Evolutionary conservation across 306 rosid genomes (phyloP), one percentile per base, ranked within the genome.

Genomic region (Rosa rugosa): DNA sequence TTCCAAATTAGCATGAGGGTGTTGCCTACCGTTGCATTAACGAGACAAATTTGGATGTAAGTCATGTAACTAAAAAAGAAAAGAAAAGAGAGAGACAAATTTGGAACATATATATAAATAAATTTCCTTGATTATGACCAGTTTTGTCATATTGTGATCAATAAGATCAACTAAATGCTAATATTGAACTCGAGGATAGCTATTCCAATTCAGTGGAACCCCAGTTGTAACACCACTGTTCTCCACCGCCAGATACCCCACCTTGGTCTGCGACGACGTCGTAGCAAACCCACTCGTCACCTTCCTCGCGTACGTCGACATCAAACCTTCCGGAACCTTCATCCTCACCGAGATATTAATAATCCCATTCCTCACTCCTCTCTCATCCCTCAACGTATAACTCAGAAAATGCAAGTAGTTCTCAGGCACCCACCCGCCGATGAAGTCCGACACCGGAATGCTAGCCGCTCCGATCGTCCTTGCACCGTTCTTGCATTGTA

Each of bases 331-430:
- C 5, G 20, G 18, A 14, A 54, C 73, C 78, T 80, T 87, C 2
- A 80, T 84, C 86, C 80, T 90, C 8, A 85, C 93, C 0, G 97
- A 91, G 34, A 93, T 60, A 71, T 93, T 93, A 16, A 93, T 63
- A 69, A 93, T 80, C 50, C 98, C 98, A 53, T 91, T 93, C 76
- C 88, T 89, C 27, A 70, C 83, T 4, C 89, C 87, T 20, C 77
- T 81, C 17, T 53, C 18, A 47, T 93, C 91, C 86, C 97, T 87
- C 76, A 93, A 75, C 77, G 97, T 83, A 65, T 91, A 93, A 69
- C 98, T 93, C 80, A 93, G 72, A 40, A 87, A 88, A 38, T 93
- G 97, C 84, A 82, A 45, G 44, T 91, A 85, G 68, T 80, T 72
- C 69, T 84, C 91, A 7, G 88, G 93, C 50, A 88, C 40, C 25